Percentiles rank a stretch among this genome's conserved stretches.
Evolutionary conservation across 306 rosid genomes (phyloP).

Genomic region (Sophora flavescens): DNA sequence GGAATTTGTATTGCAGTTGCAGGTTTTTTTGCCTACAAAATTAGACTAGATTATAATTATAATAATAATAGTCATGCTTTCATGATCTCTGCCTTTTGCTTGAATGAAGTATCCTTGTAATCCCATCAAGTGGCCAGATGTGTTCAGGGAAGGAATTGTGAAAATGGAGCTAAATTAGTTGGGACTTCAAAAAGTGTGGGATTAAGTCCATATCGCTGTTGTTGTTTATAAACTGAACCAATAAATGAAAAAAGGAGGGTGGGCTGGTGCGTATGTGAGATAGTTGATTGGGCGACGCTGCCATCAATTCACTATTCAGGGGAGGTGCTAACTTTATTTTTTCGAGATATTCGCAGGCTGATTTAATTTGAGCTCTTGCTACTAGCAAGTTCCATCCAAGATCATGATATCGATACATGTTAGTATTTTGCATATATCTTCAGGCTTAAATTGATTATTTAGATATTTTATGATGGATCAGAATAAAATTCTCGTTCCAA

Average conservation of each 20-base stretch:
- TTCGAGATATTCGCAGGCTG: too few relatives aligned
- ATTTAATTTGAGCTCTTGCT: too few relatives aligned
- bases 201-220: neutral
- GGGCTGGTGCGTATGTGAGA: neutral
- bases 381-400: too few relatives aligned
- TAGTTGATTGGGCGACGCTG: conserved; percentile 2
- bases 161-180: conserved; percentile 34
- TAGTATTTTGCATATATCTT: too few relatives aligned
- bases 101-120: conserved; percentile 37
- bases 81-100: conserved; percentile 22
- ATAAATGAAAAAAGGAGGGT: conserved; percentile 1
- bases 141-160: conserved; percentile 19
- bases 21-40: conserved; percentile 38
- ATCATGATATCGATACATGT: too few relatives aligned
- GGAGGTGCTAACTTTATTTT: too few relatives aligned
- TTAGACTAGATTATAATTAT: conserved; percentile 43
- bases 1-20: conserved; percentile 40
- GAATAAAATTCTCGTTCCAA: too few relatives aligned
- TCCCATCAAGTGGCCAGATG: conserved; percentile 15
- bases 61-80: conserved; percentile 29
- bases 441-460: too few relatives aligned
- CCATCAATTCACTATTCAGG: neutral
- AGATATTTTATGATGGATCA: too few relatives aligned
- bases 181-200: neutral
- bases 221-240: neutral